phyloP scores from a whole-genome alignment of 192 early-diverging fungal genomes.

The Mortierella antarctica region DNA sequence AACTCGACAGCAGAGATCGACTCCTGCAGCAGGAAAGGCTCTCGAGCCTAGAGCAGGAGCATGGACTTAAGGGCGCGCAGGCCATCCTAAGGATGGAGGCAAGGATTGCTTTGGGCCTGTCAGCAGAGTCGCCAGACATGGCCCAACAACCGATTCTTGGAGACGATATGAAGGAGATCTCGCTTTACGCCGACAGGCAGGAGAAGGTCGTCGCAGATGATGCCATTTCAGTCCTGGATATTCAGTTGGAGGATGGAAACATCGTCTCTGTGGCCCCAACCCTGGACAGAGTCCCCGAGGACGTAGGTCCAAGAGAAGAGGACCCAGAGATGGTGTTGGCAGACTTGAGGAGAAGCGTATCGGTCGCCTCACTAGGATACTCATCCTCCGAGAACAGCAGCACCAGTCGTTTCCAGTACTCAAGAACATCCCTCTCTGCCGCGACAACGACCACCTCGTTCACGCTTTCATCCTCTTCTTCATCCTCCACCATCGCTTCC shows the following conservation, averaged over 20 bases:
- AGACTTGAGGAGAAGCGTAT: conserved; percentile 36
- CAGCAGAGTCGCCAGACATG: conserved; percentile 30
- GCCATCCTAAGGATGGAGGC: conserved; percentile 33
- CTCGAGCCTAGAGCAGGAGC: conserved; percentile 11
- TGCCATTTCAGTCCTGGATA: conserved; percentile 37
- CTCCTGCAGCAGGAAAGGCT: conserved; percentile 29
- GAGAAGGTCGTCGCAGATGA: conserved; percentile 46
- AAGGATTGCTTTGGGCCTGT: conserved; percentile 29
- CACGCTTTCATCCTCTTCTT: not conserved
- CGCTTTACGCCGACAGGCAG: conserved; percentile 41
- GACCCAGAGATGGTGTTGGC: conserved; percentile 26
- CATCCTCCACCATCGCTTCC: not conserved
- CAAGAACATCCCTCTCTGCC: not conserved
- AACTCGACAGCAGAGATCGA: conserved; percentile 6
- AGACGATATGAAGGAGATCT: conserved; percentile 30
- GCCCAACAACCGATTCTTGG: not conserved
- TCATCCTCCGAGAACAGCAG: not conserved
- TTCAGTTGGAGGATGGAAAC: conserved; percentile 23
- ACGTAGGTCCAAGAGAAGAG: conserved; percentile 16
- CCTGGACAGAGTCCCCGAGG: not conserved
- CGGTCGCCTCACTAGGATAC: conserved; percentile 25
- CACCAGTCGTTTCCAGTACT: too few relatives aligned
- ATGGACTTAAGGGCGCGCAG: conserved; percentile 32
- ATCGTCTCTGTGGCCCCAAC: not conserved
- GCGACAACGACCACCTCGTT: not conserved